Evolutionary conservation across 306 rosid species (phyloP).

Genomic region (Prunus mira): DNA sequence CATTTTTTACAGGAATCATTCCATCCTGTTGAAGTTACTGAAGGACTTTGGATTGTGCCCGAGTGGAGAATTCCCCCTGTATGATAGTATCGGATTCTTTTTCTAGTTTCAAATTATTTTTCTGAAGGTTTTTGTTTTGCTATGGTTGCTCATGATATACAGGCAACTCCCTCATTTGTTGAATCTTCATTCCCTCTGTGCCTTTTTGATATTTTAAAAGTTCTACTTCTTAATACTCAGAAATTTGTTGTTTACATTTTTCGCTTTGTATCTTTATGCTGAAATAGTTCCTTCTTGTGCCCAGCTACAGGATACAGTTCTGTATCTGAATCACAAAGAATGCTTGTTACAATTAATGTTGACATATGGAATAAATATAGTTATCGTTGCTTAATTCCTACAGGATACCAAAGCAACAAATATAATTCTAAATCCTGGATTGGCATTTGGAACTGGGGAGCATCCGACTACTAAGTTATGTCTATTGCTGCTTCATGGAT

Average conservation of each 20-base stretch:
- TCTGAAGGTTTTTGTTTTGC: background rate
- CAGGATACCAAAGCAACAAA: slow-evolving; percentile 76
- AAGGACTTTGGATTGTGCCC: slow-evolving; percentile 88
- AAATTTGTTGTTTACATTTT: background rate
- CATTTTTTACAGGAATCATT: slow-evolving; percentile 63
- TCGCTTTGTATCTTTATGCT: background rate
- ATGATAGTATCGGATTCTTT: slow-evolving; percentile 26
- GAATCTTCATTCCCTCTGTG: background rate
- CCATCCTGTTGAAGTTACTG: slow-evolving; percentile 55
- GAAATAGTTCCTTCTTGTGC: background rate
- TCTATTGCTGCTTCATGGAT: slow-evolving; percentile 58
- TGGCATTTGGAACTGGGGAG: slow-evolving; percentile 95
- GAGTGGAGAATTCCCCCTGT: slow-evolving; percentile 78
- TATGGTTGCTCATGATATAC: background rate
- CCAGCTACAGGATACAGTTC: background rate
- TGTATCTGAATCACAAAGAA: slow-evolving; percentile 2
- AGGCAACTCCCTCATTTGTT: background rate
- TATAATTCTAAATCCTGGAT: slow-evolving; percentile 75
- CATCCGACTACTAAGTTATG: slow-evolving; percentile 81
- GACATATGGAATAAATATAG: background rate
- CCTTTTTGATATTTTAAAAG: background rate
- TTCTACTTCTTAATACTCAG: background rate
- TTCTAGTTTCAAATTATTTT: background rate
- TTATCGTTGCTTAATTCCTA: background rate
- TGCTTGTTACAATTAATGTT: background rate